Conservation (phyloP, 129 eudicot species). For the Deinandra increscens region DNA sequence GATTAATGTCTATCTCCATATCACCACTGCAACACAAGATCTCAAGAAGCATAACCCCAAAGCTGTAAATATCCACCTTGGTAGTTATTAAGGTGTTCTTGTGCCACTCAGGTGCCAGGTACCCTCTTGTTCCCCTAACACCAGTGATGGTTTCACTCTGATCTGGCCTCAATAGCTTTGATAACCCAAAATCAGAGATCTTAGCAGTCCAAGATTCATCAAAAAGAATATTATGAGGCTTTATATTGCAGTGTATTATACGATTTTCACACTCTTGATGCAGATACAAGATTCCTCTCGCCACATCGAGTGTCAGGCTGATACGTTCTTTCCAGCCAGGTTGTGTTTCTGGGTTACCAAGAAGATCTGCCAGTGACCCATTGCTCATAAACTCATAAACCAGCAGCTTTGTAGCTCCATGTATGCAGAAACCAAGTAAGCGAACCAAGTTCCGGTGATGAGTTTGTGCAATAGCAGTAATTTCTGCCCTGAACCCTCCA, state of each 20-base stretch:
- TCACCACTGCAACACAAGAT: constrained; percentile 32
- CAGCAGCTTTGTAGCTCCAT: constrained; percentile 28
- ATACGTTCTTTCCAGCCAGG: constrained; percentile 25
- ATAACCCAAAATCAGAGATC: constrained; percentile 46
- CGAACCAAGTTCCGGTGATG: constrained; percentile 47
- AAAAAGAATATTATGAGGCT: constrained; percentile 44
- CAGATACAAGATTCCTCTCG: constrained; percentile 42
- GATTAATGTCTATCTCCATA: constrained; percentile 18
- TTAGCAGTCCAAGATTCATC: constrained; percentile 41
- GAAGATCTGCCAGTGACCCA: constrained; percentile 37
- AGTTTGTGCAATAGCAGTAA: constrained; percentile 34
- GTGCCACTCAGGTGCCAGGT: constrained; percentile 46
- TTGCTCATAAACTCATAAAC: constrained; percentile 46
- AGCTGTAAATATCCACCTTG: constrained; percentile 49
- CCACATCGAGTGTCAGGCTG: constrained; percentile 33
- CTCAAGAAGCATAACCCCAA: constrained; percentile 44
- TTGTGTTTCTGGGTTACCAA: constrained; percentile 15
- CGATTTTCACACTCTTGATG: constrained; percentile 44
- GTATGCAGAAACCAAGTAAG: constrained; percentile 41
- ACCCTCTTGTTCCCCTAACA: constrained; percentile 37
- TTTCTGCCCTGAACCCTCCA: constrained; percentile 33
- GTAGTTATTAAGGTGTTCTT: constrained; percentile 29
- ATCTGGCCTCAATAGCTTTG: constrained; percentile 36
- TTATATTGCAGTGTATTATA: constrained; percentile 45
- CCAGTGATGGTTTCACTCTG: constrained; percentile 31